phyloP scores from a whole-genome alignment of 73 alveolate species.

The Diophrys sp. region DNA sequence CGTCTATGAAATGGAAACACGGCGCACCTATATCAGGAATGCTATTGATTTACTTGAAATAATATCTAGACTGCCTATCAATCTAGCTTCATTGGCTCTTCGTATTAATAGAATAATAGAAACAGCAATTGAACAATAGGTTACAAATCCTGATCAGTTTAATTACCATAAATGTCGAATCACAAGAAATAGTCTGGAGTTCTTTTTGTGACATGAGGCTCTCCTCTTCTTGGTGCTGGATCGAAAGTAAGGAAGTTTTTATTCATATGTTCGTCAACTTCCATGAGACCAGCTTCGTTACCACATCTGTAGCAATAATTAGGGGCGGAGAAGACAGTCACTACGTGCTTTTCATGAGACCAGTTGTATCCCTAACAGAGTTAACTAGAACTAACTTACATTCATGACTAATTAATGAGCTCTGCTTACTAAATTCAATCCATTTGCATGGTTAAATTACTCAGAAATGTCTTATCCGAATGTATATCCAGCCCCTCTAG shows the following conservation, averaged over 20 bases:
- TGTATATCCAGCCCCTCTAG: conserved; percentile 86
- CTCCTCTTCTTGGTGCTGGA: conserved; percentile 92
- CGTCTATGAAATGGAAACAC: too few relatives aligned
- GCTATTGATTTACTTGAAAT: too few relatives aligned
- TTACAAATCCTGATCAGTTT: too few relatives aligned
- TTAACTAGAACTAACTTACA: conserved; percentile 24
- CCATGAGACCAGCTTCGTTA: conserved; percentile 75
- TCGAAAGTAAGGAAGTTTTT: conserved; percentile 69
- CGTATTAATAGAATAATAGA: too few relatives aligned
- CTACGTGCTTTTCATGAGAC: conserved; percentile 69
- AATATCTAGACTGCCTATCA: too few relatives aligned
- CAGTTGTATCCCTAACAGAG: conserved; percentile 59
- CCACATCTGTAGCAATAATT: conserved; percentile 94
- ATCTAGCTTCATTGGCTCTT: too few relatives aligned
- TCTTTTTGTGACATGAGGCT: conserved; percentile 70
- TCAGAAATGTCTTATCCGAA: conserved; percentile 78
- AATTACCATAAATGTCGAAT: too few relatives aligned
- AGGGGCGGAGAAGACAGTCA: conserved; percentile 81
- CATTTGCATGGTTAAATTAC: conserved; percentile 68
- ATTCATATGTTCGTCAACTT: conserved; percentile 66
- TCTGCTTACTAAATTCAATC: conserved; percentile 62
- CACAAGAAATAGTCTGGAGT: conserved; percentile 87
- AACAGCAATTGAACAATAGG: too few relatives aligned
- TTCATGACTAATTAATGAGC: conserved; percentile 87
- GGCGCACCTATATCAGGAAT: too few relatives aligned